Evolutionary conservation across 495 filamentous ascomycete genomes (phyloP).

Genomic region (Glarea lozoyensis): DNA sequence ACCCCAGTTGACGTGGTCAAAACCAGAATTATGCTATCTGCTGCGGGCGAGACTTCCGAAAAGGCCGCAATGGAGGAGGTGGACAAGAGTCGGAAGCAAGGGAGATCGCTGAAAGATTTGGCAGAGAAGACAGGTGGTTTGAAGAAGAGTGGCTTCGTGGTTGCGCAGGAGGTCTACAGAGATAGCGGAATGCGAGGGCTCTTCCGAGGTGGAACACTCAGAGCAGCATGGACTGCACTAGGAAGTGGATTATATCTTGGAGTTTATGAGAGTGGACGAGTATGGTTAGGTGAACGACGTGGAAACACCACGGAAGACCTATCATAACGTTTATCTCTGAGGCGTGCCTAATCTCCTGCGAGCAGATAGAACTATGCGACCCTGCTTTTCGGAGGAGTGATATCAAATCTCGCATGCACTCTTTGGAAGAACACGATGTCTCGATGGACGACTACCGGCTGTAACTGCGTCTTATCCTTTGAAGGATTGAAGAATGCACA

Average conservation of each 20-base stretch:
- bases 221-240: conserved; percentile 71
- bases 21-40: conserved; percentile 64
- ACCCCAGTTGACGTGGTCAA: conserved; percentile 82
- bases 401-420: too few relatives aligned
- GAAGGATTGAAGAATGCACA: too few relatives aligned
- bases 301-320: background rate
- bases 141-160: conserved; percentile 36
- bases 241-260: conserved; percentile 79
- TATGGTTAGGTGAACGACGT: conserved; percentile 45
- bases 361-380: too few relatives aligned
- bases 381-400: too few relatives aligned
- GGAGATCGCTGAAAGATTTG: conserved; percentile 20
- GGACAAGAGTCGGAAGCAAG: conserved; percentile 15
- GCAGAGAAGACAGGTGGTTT: conserved; percentile 19
- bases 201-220: conserved; percentile 67
- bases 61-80: conserved; percentile 13
- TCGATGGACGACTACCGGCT: too few relatives aligned
- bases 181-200: conserved; percentile 63
- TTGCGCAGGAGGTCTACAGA: conserved; percentile 51
- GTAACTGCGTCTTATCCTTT: too few relatives aligned
- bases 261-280: conserved; percentile 71
- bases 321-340: background rate
- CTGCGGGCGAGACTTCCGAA: conserved; percentile 24
- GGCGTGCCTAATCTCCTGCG: too few relatives aligned
- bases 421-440: too few relatives aligned